Base-by-base conservation (phyloP, 345 rosid genomes). In the Linum usitatissimum region DNA sequence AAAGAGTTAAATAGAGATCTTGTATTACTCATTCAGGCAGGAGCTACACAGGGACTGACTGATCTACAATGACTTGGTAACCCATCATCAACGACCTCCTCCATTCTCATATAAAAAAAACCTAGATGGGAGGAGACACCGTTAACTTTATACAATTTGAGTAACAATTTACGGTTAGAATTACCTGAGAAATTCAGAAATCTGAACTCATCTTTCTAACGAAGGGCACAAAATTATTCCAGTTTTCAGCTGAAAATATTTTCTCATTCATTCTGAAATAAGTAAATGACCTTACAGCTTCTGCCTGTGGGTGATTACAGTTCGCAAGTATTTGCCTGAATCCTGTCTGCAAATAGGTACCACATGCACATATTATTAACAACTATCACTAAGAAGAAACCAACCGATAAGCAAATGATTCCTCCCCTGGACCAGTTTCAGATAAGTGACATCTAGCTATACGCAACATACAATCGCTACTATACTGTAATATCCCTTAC, bases 211-310 rank as follows among this genome's bases (percentile, higher is more conserved):
- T 80, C 78, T 80, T 74, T 72, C 83, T 80, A 66, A 81, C 74
- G 66, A 84, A 84, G 45, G 84, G 86, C 56, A 84, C 86, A 76
- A 82, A 81, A 74, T 81, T 81, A 77, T 81, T 81, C 90, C 84
- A 76, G 72, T 84, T 81, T 76, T 81, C 86, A 3, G 70, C 81
- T 66, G 79, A 70, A 68, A 84, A 84, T 45, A 84, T 75, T 65
- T 74, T 80, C 54, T 75, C 83, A 65, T 66, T 81, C 84, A 80
- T 78, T 78, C 86, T 76, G 78, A 80, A 84, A 79, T 71, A 81
- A 45, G 84, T 78, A 73, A 81, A 79, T n/a, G 89, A 84, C 69
- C 84, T 84, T 79, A 80, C 78, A 60, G 75, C 77, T 66, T 79
- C 84, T 20, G 76, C 83, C 61, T 76, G 76, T 20, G 89, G 83